Base-by-base conservation (phyloP, 2,329 filamentous ascomycete species). In the Clathrospora elynae region DNA sequence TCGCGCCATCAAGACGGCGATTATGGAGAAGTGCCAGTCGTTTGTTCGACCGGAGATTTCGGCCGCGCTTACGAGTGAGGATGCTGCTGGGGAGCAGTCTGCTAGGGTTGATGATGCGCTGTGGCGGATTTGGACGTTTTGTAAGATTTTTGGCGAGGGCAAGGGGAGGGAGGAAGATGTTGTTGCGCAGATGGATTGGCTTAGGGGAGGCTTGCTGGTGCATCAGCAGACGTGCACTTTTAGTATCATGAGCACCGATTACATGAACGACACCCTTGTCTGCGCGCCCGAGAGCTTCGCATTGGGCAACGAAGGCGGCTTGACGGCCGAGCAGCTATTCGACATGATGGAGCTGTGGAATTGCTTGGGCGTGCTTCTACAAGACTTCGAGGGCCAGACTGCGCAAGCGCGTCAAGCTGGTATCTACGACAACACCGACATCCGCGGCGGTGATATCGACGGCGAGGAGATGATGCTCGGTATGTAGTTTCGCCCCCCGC, bases 101-200 rank as follows among this genome's bases (percentile, higher is more conserved):
- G 70, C 72, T 26, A 76, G 81, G 42, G 73, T 85, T 17, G 79
- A 84, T 43, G 76, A 83, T 61, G 82, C 82, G 0, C 75, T 85
- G 33, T 85, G 81, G 80, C 78, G 82, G 2, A 78, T 86, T 19
- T 85, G 82, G 82, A 82, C 78, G 1, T 86, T 85, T 64, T 85
- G 82, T 64, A 77, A 76, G 39, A 78, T 84, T 20, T 86, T 86
- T 38, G 83, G 83, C 1, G 76, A 73, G 35, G 74, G 75, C 0
- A 83, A 81, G 52, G 75, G 74, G 4, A 75, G 81, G 10, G 80
- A 84, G 52, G 77, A 81, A 19, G 81, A 85, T 46, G 71, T 83
- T 22, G 71, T 76, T 23, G 80, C 77, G 3, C 82, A 85, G 59
- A 74, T 81, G 52, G 81, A 84, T 55, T 86, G 83, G 83, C 68